A percentile compares a stretch with the other conserved stretches of the same genome.
Conservation (phyloP, 257 asterid genomes). For the Fraxinus cuspidata region DNA sequence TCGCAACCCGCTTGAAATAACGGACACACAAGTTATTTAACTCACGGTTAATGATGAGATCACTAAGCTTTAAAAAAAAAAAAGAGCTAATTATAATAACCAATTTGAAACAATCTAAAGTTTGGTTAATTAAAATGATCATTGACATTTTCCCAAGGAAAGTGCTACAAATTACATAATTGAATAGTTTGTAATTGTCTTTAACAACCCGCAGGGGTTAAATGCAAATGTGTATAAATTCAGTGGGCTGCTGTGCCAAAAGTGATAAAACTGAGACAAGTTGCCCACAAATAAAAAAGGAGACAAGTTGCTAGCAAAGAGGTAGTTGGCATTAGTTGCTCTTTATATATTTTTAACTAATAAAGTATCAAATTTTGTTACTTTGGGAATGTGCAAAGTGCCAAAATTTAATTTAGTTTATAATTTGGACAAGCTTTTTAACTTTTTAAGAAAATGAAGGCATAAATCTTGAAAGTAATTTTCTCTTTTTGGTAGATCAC, state of each 20-base stretch:
- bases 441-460: background rate
- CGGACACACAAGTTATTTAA: too few relatives aligned
- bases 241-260: background rate
- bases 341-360: too few relatives aligned
- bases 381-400: background rate
- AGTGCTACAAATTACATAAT: too few relatives aligned
- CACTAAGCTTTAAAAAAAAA: too few relatives aligned
- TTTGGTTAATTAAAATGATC: too few relatives aligned
- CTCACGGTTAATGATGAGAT: too few relatives aligned
- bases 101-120: too few relatives aligned
- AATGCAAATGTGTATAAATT: background rate
- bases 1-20: too few relatives aligned
- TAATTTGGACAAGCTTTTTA: background rate
- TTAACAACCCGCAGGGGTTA: slow-evolving; percentile 18
- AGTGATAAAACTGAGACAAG: background rate
- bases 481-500: background rate
- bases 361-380: too few relatives aligned
- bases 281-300: background rate
- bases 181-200: too few relatives aligned
- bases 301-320: background rate
- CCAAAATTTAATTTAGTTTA: background rate
- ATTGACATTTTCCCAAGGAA: too few relatives aligned
- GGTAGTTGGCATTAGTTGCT: background rate
- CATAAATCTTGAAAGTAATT: slow-evolving; percentile 1
- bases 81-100: too few relatives aligned